Percentiles rank a stretch among this genome's conserved stretches.
These are phyloP conservation scores for Bipolaris zeicola DNA, from an alignment of 2,329 filamentous ascomycete species.

Conservation along the genomic window DNA sequence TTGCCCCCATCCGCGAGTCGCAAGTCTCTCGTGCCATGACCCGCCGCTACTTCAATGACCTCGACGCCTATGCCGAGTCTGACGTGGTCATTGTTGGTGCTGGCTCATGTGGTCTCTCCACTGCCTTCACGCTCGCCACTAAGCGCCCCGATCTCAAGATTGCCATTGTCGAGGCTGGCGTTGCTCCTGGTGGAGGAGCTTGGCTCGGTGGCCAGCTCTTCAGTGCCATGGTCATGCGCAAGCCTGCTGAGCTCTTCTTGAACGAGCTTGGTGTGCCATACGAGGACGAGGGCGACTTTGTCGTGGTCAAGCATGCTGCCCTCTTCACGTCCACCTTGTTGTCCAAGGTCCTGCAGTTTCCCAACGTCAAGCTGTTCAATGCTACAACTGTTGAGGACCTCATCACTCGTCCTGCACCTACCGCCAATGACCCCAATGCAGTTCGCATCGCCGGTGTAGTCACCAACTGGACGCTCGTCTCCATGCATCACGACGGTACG, in stretches of 20 bases:
- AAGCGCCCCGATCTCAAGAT: conserved; percentile 89
- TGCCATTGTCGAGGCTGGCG: conserved; percentile 85
- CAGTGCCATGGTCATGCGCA: conserved; percentile 93
- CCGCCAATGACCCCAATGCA: conserved; percentile 51
- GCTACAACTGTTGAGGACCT: conserved; percentile 91
- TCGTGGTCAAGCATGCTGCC: conserved; percentile 92
- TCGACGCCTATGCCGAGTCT: conserved; percentile 87
- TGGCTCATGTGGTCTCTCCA: conserved; percentile 83
- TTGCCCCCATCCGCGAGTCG: conserved; percentile 86
- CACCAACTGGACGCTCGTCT: conserved; percentile 93
- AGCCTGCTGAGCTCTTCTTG: conserved; percentile 86
- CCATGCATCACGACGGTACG: conserved; percentile 58
- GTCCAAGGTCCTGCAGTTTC: conserved; percentile 79
- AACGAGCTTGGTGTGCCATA: conserved; percentile 80
- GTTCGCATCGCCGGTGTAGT: conserved; percentile 86
- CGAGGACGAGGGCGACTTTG: conserved; percentile 85
- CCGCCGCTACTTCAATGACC: conserved; percentile 86
- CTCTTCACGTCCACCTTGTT: conserved; percentile 89
- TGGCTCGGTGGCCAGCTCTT: conserved; percentile 96
- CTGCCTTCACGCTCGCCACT: conserved; percentile 83
- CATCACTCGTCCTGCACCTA: conserved; percentile 71
- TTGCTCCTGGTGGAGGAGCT: conserved; percentile 82
- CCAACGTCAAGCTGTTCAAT: conserved; percentile 96
- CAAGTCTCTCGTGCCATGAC: conserved; percentile 95
- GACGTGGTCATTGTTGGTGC: conserved; percentile 94